A percentile compares a stretch with the other conserved stretches of the same genome.
Conservation (phyloP, 495 filamentous ascomycete species). For the Neurospora terricola region DNA sequence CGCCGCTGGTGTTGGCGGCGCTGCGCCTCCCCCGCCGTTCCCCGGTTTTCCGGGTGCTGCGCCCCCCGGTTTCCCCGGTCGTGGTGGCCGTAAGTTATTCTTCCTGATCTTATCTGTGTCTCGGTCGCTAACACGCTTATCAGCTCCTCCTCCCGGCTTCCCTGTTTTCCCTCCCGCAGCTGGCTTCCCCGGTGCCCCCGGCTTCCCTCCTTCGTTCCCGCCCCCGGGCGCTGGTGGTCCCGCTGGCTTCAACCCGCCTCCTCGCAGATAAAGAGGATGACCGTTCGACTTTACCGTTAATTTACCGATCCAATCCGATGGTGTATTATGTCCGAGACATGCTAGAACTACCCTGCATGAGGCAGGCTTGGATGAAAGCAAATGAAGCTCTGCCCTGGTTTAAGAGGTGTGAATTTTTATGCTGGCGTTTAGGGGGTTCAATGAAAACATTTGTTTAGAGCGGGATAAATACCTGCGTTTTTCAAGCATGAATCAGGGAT, state of each 20-base stretch:
- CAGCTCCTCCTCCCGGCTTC: conserved; percentile 57
- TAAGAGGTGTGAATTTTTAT: conserved; percentile 4
- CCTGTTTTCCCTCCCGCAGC: conserved; percentile 36
- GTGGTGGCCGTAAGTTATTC: conserved; percentile 57
- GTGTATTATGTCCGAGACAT: background rate
- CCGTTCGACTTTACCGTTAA: conserved; percentile 11
- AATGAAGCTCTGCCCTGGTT: conserved; percentile 10
- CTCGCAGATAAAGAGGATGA: conserved; percentile 47
- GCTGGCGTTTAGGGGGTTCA: background rate
- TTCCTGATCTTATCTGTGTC: background rate
- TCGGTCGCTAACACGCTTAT: conserved; percentile 1
- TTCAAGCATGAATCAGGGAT: background rate
- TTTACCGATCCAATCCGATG: conserved; percentile 5
- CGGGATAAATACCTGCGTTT: background rate
- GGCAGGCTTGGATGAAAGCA: background rate
- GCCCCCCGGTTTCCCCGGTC: conserved; percentile 66
- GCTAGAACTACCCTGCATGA: conserved; percentile 1
- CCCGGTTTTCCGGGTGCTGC: conserved; percentile 55
- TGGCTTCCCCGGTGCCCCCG: conserved; percentile 42
- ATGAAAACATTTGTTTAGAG: background rate
- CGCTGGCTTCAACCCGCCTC: conserved; percentile 58
- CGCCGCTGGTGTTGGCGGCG: no score
- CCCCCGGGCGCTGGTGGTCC: conserved; percentile 37
- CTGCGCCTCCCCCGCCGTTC: conserved; percentile 54
- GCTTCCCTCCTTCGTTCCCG: conserved; percentile 40